Percentiles rank a stretch among this genome's conserved stretches.
phyloP scores from a whole-genome alignment of 2,329 filamentous ascomycete species.

The Aspergillus udagawae region DNA sequence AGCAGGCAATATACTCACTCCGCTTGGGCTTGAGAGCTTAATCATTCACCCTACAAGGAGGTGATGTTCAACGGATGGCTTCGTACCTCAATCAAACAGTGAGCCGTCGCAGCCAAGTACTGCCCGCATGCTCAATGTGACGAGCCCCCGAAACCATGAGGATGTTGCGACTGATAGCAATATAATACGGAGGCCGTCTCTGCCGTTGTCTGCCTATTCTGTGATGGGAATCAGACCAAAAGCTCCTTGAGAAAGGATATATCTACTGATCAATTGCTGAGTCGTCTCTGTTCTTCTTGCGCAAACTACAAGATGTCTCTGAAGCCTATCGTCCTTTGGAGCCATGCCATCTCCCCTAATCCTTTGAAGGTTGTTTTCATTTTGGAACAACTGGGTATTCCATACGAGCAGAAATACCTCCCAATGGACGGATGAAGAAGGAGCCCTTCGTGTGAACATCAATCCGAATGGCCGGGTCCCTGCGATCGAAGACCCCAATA shows the following conservation, averaged over 20 bases:
- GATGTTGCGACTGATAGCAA: no score
- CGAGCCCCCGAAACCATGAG: no score
- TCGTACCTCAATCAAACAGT: neutral
- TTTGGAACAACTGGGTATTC: slow-evolving; percentile 29
- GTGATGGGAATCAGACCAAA: no score
- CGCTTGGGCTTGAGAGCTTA: neutral
- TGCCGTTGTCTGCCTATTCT: no score
- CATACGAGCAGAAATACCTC: slow-evolving; percentile 23
- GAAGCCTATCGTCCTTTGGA: slow-evolving; percentile 15
- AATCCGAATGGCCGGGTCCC: slow-evolving; percentile 35
- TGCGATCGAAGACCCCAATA: slow-evolving; percentile 35
- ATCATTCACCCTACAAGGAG: neutral
- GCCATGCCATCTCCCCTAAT: slow-evolving; percentile 22
- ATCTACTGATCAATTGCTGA: slow-evolving; percentile 7
- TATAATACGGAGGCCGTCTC: no score
- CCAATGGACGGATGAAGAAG: slow-evolving; percentile 22
- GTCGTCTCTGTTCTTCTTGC: slow-evolving; percentile 15
- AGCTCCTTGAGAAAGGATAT: no score
- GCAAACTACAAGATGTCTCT: slow-evolving; percentile 20
- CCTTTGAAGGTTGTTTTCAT: slow-evolving; percentile 29
- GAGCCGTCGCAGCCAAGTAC: neutral
- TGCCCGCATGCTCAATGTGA: no score
- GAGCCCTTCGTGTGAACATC: slow-evolving; percentile 21
- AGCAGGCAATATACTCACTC: neutral
- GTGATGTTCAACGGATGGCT: neutral